These are phyloP conservation scores for Microdochium trichocladiopsis DNA, from an alignment of 2,329 filamentous ascomycete genomes.

Conservation along the genomic window DNA sequence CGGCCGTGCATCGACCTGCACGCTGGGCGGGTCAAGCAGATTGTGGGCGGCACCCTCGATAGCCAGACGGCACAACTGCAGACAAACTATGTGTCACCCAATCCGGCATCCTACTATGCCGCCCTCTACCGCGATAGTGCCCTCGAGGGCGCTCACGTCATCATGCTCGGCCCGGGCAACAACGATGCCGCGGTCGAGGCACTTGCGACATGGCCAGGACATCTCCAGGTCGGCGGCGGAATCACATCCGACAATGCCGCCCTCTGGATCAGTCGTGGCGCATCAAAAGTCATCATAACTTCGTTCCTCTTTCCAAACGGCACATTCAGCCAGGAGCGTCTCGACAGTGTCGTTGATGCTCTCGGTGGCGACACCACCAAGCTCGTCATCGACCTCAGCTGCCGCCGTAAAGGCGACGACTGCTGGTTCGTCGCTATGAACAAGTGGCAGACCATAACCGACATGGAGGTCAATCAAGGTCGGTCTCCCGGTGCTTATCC, in stretches of 20 bases:
- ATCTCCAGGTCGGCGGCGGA: slow-evolving; percentile 88
- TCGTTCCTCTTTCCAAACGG: slow-evolving; percentile 87
- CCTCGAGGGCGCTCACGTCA: slow-evolving; percentile 81
- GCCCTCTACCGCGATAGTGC: slow-evolving; percentile 69
- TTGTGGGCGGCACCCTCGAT: slow-evolving; percentile 89
- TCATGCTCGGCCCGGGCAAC: slow-evolving; percentile 91
- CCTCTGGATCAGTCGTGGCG: slow-evolving; percentile 81
- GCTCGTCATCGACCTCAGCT: slow-evolving; percentile 93
- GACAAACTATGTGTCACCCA: slow-evolving; percentile 87
- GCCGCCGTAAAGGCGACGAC: slow-evolving; percentile 62
- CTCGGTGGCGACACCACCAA: slow-evolving; percentile 70
- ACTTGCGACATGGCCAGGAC: slow-evolving; percentile 68
- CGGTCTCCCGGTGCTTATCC: slow-evolving; percentile 7
- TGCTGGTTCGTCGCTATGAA: slow-evolving; percentile 98
- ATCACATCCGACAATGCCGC: slow-evolving; percentile 79
- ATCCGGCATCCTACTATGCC: slow-evolving; percentile 77
- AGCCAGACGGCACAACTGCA: slow-evolving; percentile 59
- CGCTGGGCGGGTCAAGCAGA: slow-evolving; percentile 96
- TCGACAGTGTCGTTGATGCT: slow-evolving; percentile 66
- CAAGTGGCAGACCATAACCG: slow-evolving; percentile 96
- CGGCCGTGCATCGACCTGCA: slow-evolving; percentile 96
- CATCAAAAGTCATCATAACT: slow-evolving; percentile 94
- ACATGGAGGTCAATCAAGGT: slow-evolving; percentile 91
- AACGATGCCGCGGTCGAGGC: slow-evolving; percentile 72
- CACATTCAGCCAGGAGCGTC: slow-evolving; percentile 68